Conservation (phyloP, 2,329 filamentous ascomycete genomes). For the Ilyonectria destructans region DNA sequence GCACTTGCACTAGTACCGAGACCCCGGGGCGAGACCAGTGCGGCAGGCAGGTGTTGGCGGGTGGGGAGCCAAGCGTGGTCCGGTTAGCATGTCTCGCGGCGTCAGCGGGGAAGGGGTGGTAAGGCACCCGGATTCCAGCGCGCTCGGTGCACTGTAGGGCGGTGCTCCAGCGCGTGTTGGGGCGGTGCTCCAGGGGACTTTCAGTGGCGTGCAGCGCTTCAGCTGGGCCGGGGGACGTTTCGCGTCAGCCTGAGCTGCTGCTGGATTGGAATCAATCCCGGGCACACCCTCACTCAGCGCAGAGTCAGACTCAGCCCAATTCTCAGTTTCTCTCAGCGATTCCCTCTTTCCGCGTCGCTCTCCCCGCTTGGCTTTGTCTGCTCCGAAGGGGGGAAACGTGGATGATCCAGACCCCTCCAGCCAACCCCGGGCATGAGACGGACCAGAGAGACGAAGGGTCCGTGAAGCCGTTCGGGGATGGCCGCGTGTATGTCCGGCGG, state of each 20-base stretch:
- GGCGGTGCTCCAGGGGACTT: conserved; percentile 32
- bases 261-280: conserved; percentile 20
- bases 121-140: conserved; percentile 14
- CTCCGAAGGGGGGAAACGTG: conserved; percentile 20
- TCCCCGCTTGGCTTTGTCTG: conserved; percentile 19
- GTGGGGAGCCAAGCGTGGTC: conserved; percentile 21
- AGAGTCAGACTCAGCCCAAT: conserved; percentile 9
- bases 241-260: conserved; percentile 22
- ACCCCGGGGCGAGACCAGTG: conserved; percentile 42
- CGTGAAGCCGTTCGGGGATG: conserved; percentile 43
- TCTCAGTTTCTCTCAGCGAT: neutral
- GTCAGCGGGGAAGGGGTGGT: conserved; percentile 40
- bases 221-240: neutral
- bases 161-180: conserved; percentile 36
- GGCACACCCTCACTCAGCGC: neutral
- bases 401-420: conserved; percentile 36
- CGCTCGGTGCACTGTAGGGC: conserved; percentile 25
- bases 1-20: conserved; percentile 41
- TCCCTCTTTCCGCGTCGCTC: neutral
- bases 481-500: conserved; percentile 41
- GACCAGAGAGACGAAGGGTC: conserved; percentile 32
- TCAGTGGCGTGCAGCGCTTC: conserved; percentile 20
- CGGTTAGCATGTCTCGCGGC: conserved; percentile 43
- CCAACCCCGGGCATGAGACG: conserved; percentile 45
- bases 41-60: conserved; percentile 40